These are phyloP conservation scores for Wallacemonas sp. DNA, from an alignment of 208 protist genomes.

Conservation along the genomic window DNA sequence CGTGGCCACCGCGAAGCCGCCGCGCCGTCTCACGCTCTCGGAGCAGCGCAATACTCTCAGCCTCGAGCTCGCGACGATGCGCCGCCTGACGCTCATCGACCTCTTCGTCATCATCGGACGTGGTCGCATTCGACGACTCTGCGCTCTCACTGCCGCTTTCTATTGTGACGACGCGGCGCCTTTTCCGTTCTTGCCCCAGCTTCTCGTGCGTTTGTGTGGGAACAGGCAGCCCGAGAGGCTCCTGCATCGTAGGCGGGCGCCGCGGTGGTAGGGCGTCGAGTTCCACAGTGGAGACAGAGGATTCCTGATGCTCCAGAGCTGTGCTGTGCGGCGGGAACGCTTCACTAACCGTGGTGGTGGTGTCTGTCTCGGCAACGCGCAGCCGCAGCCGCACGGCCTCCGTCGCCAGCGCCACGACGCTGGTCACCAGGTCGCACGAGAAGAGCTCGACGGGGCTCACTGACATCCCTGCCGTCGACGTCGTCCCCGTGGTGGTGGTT, in stretches of 20 bases:
- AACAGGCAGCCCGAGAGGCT: no score
- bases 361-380: background rate
- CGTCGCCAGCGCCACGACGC: slow-evolving; percentile 21
- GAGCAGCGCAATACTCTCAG: slow-evolving; percentile 16
- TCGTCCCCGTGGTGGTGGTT: no score
- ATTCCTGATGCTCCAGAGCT: background rate
- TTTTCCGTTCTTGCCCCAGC: no score
- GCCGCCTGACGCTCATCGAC: no score
- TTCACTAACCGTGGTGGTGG: background rate
- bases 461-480: no score
- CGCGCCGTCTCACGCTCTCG: slow-evolving; percentile 17
- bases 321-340: background rate
- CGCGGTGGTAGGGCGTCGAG: background rate
- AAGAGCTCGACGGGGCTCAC: slow-evolving; percentile 4
- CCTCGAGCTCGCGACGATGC: background rate
- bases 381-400: slow-evolving; percentile 23
- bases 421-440: slow-evolving; percentile 16
- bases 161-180: no score
- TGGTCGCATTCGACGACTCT: no score
- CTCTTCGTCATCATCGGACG: no score
- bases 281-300: background rate
- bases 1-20: slow-evolving; percentile 31
- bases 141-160: no score
- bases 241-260: no score
- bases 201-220: no score